Evolutionary conservation across 805 yeast species (phyloP).

Genomic region (Cyberlindnera nakhonratchasimensis): DNA sequence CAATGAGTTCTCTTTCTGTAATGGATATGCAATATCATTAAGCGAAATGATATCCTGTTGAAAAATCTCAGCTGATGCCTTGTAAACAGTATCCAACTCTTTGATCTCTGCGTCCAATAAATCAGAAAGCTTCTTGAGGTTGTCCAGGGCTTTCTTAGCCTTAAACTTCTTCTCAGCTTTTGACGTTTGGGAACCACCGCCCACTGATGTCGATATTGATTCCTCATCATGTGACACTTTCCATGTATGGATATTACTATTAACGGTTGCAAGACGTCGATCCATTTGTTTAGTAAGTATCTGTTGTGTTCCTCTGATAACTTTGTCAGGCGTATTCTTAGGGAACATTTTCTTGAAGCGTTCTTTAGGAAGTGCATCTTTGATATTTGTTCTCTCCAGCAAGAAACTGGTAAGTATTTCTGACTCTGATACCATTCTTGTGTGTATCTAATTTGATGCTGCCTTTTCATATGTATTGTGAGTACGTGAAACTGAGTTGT

Average conservation of each 20-base stretch:
- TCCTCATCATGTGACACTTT: neutral
- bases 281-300: conserved; percentile 3
- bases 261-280: conserved; percentile 5
- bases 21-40: conserved; percentile 24
- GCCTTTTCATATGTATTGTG: no score
- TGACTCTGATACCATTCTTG: conserved; percentile 17
- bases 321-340: conserved; percentile 6
- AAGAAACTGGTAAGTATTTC: conserved; percentile 19
- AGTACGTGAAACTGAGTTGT: no score
- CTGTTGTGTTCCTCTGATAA: conserved; percentile 9
- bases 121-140: conserved; percentile 29
- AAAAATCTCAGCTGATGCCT: neutral
- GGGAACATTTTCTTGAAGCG: conserved; percentile 18
- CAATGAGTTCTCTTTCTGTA: neutral
- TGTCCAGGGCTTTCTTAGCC: neutral
- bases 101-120: conserved; percentile 29
- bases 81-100: conserved; percentile 24
- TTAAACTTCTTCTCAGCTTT: neutral
- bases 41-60: conserved; percentile 23
- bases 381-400: conserved; percentile 16
- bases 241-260: conserved; percentile 7
- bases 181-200: neutral
- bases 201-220: no score
- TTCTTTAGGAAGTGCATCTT: conserved; percentile 6
- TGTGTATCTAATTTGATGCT: no score